A percentile compares a stretch with the other conserved stretches of the same genome.
phyloP scores from a whole-genome alignment of 352 stramenopile genomes.

The Labyrinthula sp. region DNA sequence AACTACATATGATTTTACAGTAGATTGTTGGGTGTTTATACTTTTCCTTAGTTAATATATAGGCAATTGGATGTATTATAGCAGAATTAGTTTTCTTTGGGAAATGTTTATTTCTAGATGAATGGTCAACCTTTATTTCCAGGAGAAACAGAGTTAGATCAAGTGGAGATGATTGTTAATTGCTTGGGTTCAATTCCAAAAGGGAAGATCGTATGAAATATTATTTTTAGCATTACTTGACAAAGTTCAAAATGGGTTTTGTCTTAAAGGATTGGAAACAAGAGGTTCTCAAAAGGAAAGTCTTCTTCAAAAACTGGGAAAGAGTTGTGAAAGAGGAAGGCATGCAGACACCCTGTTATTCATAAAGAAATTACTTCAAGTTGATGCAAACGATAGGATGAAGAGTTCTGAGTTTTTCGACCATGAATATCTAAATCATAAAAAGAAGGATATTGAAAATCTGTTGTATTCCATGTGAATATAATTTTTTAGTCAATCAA shows the following conservation, averaged over 20 bases:
- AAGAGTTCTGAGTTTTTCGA: slow-evolving; percentile 50
- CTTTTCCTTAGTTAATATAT: too few relatives aligned
- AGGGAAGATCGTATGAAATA: slow-evolving; percentile 61
- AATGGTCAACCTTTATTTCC: slow-evolving; percentile 64
- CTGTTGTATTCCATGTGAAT: too few relatives aligned
- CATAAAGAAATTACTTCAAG: slow-evolving; percentile 47
- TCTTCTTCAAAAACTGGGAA: slow-evolving; percentile 69
- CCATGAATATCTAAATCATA: slow-evolving; percentile 59
- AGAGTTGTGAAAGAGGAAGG: slow-evolving; percentile 63
- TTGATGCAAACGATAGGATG: slow-evolving; percentile 50
- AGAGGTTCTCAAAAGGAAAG: slow-evolving; percentile 71
- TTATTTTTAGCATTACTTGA: slow-evolving; percentile 64
- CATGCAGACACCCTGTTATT: slow-evolving; percentile 56
- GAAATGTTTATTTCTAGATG: too few relatives aligned
- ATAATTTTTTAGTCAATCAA: too few relatives aligned
- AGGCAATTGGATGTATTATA: slow-evolving; percentile 68
- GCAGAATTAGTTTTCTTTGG: too few relatives aligned
- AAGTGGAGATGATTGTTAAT: slow-evolving; percentile 37
- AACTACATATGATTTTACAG: slow-evolving; percentile 64
- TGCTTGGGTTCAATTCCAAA: slow-evolving; percentile 50
- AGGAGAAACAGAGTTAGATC: slow-evolving; percentile 40
- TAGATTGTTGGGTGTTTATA: slow-evolving; percentile 87
- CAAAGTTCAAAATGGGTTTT: too few relatives aligned
- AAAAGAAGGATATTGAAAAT: slow-evolving; percentile 12
- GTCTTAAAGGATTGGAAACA: too few relatives aligned